Evolutionary conservation across 2,329 filamentous ascomycete genomes (phyloP).

Genomic region (Sporothrix curviconia): DNA sequence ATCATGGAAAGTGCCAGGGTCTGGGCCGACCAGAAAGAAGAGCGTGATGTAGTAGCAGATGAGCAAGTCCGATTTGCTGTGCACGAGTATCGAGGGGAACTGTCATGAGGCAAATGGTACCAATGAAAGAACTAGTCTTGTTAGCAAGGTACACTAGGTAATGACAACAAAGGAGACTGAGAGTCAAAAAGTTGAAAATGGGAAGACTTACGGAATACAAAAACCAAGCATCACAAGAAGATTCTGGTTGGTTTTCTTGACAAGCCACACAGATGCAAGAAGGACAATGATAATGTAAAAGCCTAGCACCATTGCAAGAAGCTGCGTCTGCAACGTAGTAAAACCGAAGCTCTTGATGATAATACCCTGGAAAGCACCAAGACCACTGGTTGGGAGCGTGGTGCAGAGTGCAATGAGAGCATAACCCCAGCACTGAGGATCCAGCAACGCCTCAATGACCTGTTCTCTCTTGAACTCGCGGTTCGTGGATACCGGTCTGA

Average conservation of each 20-base stretch:
- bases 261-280: slow-evolving; percentile 56
- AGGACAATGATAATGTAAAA: slow-evolving; percentile 67
- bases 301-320: slow-evolving; percentile 69
- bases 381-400: slow-evolving; percentile 64
- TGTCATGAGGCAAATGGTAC: slow-evolving; percentile 66
- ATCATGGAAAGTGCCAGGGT: slow-evolving; percentile 61
- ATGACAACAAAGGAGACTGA: too few species aligned
- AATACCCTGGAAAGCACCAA: slow-evolving; percentile 68
- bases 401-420: slow-evolving; percentile 60
- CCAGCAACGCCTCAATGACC: slow-evolving; percentile 46
- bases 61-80: slow-evolving; percentile 59
- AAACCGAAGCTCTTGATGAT: slow-evolving; percentile 68
- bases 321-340: slow-evolving; percentile 58
- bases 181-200: too few species aligned
- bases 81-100: slow-evolving; percentile 51
- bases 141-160: too few species aligned
- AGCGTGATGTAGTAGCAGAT: slow-evolving; percentile 69
- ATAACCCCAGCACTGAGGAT: slow-evolving; percentile 63
- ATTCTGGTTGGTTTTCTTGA: slow-evolving; percentile 64
- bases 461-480: slow-evolving; percentile 41
- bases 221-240: slow-evolving; percentile 59
- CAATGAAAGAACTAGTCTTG: slow-evolving; percentile 64
- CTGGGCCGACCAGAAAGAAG: slow-evolving; percentile 70
- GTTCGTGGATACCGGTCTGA: slow-evolving; percentile 57
- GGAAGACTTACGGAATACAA: slow-evolving; percentile 52